phyloP scores from a whole-genome alignment of 1,139 yeast genomes.

The Taphrina communis region DNA sequence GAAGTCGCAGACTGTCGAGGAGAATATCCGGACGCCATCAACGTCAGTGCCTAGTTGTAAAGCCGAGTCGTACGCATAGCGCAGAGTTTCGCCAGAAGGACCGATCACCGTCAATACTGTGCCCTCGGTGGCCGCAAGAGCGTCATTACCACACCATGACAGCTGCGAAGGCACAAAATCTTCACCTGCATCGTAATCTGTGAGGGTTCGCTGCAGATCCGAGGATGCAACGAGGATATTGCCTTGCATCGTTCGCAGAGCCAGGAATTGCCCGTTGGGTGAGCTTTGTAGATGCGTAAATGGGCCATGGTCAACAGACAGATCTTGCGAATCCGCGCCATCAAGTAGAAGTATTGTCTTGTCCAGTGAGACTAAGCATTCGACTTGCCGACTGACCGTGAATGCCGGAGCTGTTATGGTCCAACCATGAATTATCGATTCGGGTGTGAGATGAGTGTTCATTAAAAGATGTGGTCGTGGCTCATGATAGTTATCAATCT shows the following conservation, averaged over 20 bases:
- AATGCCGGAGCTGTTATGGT: slow-evolving; percentile 50
- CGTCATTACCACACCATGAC: slow-evolving; percentile 88
- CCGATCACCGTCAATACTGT: slow-evolving; percentile 76
- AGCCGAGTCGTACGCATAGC: slow-evolving; percentile 56
- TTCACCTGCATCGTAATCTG: slow-evolving; percentile 55
- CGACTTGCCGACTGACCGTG: slow-evolving; percentile 50
- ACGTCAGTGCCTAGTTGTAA: slow-evolving; percentile 59
- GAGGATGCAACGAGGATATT: slow-evolving; percentile 62
- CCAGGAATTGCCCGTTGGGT: slow-evolving; percentile 66
- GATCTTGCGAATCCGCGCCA: slow-evolving; percentile 49
- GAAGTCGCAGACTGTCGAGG: slow-evolving; percentile 65
- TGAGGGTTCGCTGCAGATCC: slow-evolving; percentile 60
- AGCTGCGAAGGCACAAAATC: slow-evolving; percentile 53
- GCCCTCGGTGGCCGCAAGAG: slow-evolving; percentile 63
- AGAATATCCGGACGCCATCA: slow-evolving; percentile 76
- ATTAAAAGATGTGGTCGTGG: slow-evolving; percentile 49
- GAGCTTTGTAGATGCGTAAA: slow-evolving; percentile 62
- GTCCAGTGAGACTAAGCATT: slow-evolving; percentile 50
- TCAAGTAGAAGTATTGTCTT: slow-evolving; percentile 48
- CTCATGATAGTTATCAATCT: slow-evolving; percentile 51
- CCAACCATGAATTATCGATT: slow-evolving; percentile 50
- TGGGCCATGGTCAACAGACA: slow-evolving; percentile 62
- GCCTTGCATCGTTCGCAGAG: slow-evolving; percentile 60
- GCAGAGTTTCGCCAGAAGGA: slow-evolving; percentile 66
- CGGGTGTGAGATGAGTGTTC: slow-evolving; percentile 45